Conservation (phyloP, 305 asterid genomes). For the Stenogyne calaminthoides region DNA sequence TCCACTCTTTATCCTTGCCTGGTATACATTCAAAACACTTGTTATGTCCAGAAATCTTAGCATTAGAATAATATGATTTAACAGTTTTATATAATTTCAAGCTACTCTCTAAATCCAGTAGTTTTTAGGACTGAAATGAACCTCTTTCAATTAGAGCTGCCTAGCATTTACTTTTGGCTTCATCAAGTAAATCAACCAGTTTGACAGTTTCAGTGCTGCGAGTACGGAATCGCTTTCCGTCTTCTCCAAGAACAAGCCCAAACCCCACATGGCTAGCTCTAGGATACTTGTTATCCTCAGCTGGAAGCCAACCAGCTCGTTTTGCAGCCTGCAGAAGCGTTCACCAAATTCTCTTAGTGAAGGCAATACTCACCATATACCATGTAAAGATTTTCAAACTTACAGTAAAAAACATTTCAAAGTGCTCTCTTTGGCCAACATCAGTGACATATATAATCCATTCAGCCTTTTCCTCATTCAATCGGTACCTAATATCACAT, state of each 20-base stretch:
- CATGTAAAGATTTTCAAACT: slow-evolving; percentile 37
- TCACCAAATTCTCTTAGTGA: slow-evolving; percentile 12
- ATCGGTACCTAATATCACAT: slow-evolving; percentile 70
- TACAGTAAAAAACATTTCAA: slow-evolving; percentile 90
- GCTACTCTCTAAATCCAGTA: background rate
- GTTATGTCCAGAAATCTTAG: slow-evolving; percentile 20
- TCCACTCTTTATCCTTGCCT: slow-evolving; percentile 79
- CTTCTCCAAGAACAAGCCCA: slow-evolving; percentile 92
- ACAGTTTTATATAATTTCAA: background rate
- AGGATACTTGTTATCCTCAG: slow-evolving; percentile 63
- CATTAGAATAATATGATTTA: slow-evolving; percentile 1
- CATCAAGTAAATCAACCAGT: slow-evolving; percentile 83
- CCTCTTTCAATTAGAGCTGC: slow-evolving; percentile 77
- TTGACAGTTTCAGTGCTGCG: slow-evolving; percentile 92
- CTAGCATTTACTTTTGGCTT: slow-evolving; percentile 86
- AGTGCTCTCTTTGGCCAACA: slow-evolving; percentile 90
- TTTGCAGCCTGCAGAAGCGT: slow-evolving; percentile 74
- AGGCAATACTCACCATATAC: slow-evolving; percentile 1
- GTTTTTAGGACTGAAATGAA: slow-evolving; percentile 26
- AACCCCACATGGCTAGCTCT: slow-evolving; percentile 83
- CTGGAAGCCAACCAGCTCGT: slow-evolving; percentile 90
- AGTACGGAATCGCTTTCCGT: slow-evolving; percentile 86
- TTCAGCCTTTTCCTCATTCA: slow-evolving; percentile 87
- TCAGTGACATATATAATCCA: slow-evolving; percentile 95
- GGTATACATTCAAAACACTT: slow-evolving; percentile 31